Evolutionary conservation across 768 basidiomycete genomes (phyloP).

Genomic region (Pisolithus tinctorius): DNA sequence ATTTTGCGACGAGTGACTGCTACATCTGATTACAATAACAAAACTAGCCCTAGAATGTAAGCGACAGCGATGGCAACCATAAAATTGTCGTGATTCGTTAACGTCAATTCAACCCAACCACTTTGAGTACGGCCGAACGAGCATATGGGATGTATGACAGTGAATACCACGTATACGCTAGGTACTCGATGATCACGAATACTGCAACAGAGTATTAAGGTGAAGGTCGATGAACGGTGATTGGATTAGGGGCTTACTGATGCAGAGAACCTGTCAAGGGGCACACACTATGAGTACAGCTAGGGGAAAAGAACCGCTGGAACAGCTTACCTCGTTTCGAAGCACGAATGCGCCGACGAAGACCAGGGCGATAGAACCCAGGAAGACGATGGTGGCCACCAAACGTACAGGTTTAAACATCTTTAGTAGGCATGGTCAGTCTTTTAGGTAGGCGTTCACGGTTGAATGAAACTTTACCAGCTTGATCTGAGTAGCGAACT

Average conservation of each 20-base stretch:
- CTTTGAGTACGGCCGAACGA: conserved; percentile 60
- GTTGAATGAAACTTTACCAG: conserved; percentile 41
- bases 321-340: conserved; percentile 47
- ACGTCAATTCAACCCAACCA: conserved; percentile 39
- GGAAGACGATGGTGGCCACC: conserved; percentile 69
- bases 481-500: conserved; percentile 80
- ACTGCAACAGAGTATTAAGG: conserved; percentile 35
- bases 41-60: background rate
- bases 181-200: conserved; percentile 86
- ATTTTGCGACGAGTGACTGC: no score
- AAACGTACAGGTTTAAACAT: conserved; percentile 95
- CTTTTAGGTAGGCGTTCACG: background rate
- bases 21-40: no score
- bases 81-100: conserved; percentile 6
- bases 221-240: background rate
- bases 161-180: conserved; percentile 88
- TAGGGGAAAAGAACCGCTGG: background rate
- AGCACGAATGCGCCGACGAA: conserved; percentile 85
- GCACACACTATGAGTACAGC: background rate
- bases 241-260: conserved; percentile 36
- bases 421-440: conserved; percentile 29
- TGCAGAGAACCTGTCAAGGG: conserved; percentile 49
- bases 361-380: conserved; percentile 74
- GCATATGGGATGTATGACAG: conserved; percentile 91
- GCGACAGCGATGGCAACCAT: background rate